A percentile compares a stretch with the other conserved stretches of the same genome.
phyloP scores from a whole-genome alignment of 2,329 filamentous ascomycete genomes.

The Aspergillus sp. region DNA sequence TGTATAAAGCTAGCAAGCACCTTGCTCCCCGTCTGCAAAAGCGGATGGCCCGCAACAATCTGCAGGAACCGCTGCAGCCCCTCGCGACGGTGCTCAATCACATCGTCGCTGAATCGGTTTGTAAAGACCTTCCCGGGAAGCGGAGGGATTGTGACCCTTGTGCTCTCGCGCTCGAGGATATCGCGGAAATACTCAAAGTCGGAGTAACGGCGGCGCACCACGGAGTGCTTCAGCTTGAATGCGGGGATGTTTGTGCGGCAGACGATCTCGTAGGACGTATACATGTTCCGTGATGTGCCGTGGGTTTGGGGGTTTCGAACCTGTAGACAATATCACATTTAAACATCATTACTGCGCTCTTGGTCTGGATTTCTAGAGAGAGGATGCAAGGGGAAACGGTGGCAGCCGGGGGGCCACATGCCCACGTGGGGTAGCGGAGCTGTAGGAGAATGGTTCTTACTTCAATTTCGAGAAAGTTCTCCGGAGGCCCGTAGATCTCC shows the following conservation, averaged over 20 bases:
- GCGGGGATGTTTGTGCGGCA: conserved; percentile 98
- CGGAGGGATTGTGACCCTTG: conserved; percentile 92
- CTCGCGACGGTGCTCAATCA: conserved; percentile 91
- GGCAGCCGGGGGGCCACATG: not conserved
- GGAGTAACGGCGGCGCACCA: conserved; percentile 90
- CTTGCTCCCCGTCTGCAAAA: conserved; percentile 96
- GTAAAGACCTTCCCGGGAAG: conserved; percentile 97
- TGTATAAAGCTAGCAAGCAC: conserved; percentile 96
- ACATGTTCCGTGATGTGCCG: conserved; percentile 93
- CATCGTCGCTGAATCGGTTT: conserved; percentile 96
- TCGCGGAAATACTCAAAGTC: conserved; percentile 99
- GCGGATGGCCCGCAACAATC: conserved; percentile 94
- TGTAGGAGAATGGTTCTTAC: conserved; percentile 52
- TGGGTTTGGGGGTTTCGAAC: conserved; percentile 92
- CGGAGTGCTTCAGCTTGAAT: conserved; percentile 90
- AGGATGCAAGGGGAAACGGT: not conserved
- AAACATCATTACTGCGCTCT: not conserved
- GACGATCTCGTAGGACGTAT: conserved; percentile 98
- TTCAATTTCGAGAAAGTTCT: conserved; percentile 99
- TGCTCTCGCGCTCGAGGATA: conserved; percentile 92
- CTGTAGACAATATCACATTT: conserved; percentile 51
- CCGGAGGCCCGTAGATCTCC: conserved; percentile 96
- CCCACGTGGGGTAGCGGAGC: conserved; percentile 9
- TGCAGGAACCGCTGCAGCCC: conserved; percentile 94
- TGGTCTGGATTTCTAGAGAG: not conserved